These are phyloP conservation scores for Rhododendron williamsianum DNA, from an alignment of 148 eudicot species.

Conservation along the genomic window DNA sequence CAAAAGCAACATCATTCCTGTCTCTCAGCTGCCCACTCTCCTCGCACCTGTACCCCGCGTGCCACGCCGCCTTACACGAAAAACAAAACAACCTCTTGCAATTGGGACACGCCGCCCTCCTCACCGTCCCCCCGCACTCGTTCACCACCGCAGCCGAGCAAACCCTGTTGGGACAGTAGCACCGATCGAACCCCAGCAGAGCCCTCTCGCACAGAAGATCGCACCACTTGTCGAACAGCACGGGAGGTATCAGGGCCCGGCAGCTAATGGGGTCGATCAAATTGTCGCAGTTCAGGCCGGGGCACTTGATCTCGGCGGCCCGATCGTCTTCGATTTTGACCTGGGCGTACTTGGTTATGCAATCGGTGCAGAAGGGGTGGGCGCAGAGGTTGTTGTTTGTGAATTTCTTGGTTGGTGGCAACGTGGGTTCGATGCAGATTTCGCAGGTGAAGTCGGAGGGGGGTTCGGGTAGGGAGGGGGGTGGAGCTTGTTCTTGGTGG, in stretches of 20 bases:
- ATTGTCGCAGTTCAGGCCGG: slow-evolving; percentile 21
- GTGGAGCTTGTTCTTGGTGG: neutral
- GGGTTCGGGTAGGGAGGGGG: neutral
- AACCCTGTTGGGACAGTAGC: slow-evolving; percentile 39
- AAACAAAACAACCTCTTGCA: slow-evolving; percentile 40
- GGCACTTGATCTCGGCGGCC: slow-evolving; percentile 28
- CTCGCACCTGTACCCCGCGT: slow-evolving; percentile 44
- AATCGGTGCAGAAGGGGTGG: slow-evolving; percentile 42
- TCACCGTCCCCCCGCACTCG: slow-evolving; percentile 39
- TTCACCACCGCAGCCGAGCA: slow-evolving; percentile 37
- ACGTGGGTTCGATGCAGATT: slow-evolving; percentile 38
- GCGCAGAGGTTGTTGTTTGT: slow-evolving; percentile 12
- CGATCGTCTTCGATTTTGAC: slow-evolving; percentile 30
- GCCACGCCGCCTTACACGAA: slow-evolving; percentile 37
- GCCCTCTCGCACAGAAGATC: slow-evolving; percentile 34
- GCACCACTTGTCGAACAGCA: slow-evolving; percentile 36
- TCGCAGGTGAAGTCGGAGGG: slow-evolving; percentile 29
- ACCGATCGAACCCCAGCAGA: slow-evolving; percentile 17
- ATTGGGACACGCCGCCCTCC: slow-evolving; percentile 25
- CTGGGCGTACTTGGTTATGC: slow-evolving; percentile 32
- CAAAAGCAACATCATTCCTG: slow-evolving; percentile 33
- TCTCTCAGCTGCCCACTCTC: slow-evolving; percentile 41
- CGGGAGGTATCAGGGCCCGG: neutral
- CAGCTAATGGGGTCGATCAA: slow-evolving; percentile 24
- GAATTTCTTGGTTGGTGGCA: slow-evolving; percentile 13